phyloP scores from a whole-genome alignment of 345 rosid genomes.

The Camelina hispida region DNA sequence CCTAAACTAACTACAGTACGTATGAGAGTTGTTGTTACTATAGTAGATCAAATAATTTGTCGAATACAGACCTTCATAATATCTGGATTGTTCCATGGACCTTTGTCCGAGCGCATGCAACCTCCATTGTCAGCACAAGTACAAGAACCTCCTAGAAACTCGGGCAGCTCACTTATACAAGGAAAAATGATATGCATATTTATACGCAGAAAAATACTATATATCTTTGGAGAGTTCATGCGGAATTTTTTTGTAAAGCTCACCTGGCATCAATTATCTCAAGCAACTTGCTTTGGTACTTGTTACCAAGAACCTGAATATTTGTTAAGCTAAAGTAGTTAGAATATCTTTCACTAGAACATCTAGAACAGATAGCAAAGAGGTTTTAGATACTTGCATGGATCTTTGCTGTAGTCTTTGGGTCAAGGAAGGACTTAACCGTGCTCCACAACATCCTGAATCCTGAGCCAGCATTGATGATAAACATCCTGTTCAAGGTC shows the following conservation, averaged over 20 bases:
- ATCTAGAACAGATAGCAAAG: slow-evolving; percentile 10
- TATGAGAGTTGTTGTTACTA: neutral
- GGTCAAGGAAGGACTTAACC: slow-evolving; percentile 86
- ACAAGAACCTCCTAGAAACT: slow-evolving; percentile 82
- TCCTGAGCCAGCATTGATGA: slow-evolving; percentile 95
- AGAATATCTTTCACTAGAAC: slow-evolving; percentile 8
- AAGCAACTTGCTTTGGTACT: slow-evolving; percentile 87
- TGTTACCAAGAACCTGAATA: slow-evolving; percentile 80
- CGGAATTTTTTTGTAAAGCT: neutral
- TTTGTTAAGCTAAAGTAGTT: neutral
- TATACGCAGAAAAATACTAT: no score
- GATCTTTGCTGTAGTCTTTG: slow-evolving; percentile 89
- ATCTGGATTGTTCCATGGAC: slow-evolving; percentile 77
- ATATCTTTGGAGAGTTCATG: neutral
- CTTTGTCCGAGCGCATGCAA: slow-evolving; percentile 84
- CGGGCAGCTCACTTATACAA: slow-evolving; percentile 69
- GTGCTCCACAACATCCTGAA: slow-evolving; percentile 95
- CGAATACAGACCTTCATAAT: slow-evolving; percentile 58
- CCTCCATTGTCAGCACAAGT: slow-evolving; percentile 82
- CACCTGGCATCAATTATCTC: slow-evolving; percentile 80
- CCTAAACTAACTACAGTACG: neutral
- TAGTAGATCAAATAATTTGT: neutral
- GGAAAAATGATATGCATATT: neutral
- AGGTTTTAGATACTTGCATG: slow-evolving; percentile 55
- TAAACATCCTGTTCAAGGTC: slow-evolving; percentile 90